Percentiles rank a stretch among this genome's conserved stretches.
Conservation (phyloP, 768 basidiomycete genomes). For the Termitomyces titanicus region DNA sequence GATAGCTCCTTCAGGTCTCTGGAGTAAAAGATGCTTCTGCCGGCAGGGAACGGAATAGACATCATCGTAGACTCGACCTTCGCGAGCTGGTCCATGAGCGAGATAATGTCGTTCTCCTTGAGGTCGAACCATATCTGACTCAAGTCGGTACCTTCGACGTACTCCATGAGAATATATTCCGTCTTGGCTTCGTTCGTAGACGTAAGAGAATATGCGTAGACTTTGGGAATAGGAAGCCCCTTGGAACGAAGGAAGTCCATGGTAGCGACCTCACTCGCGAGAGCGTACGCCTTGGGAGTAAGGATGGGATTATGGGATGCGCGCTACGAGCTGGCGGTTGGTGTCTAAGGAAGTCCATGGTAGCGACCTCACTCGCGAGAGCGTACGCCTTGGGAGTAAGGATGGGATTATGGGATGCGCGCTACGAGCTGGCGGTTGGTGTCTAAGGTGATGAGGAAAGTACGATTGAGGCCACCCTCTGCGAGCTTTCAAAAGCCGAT, state of each 20-base stretch:
- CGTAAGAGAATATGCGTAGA: slow-evolving; percentile 32
- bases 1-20: slow-evolving; percentile 35
- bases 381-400: slow-evolving; percentile 22
- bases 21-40: slow-evolving; percentile 38
- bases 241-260: slow-evolving; percentile 28
- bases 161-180: slow-evolving; percentile 36
- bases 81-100: slow-evolving; percentile 32
- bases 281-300: slow-evolving; percentile 21
- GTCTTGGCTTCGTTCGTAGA: slow-evolving; percentile 24
- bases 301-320: slow-evolving; percentile 29
- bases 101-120: slow-evolving; percentile 26
- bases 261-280: slow-evolving; percentile 36
- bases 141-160: slow-evolving; percentile 28
- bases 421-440: slow-evolving; percentile 29
- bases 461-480: slow-evolving; percentile 38
- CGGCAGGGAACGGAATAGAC: slow-evolving; percentile 39
- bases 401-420: slow-evolving; percentile 30
- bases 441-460: slow-evolving; percentile 31
- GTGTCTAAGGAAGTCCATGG: slow-evolving; percentile 31
- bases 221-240: slow-evolving; percentile 26
- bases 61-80: slow-evolving; percentile 38
- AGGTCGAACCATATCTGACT: slow-evolving; percentile 30
- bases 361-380: slow-evolving; percentile 34
- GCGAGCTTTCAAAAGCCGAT: slow-evolving; percentile 34
- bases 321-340: slow-evolving; percentile 29